phyloP scores from a whole-genome alignment of 768 basidiomycete genomes.

The Rhodotorula babjevae region DNA sequence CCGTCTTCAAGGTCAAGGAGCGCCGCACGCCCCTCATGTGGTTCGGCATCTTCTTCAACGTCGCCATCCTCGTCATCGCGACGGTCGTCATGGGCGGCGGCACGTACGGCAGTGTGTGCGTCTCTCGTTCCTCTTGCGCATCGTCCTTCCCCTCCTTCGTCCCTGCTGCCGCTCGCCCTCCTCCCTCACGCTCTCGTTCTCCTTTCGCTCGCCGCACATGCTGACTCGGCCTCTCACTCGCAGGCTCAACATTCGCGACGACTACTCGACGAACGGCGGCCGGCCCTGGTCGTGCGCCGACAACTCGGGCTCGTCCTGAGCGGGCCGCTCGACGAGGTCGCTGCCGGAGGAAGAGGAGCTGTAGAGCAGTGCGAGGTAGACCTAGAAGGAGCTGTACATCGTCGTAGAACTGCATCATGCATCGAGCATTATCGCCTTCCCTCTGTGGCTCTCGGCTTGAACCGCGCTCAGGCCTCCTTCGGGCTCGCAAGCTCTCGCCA shows the following conservation, averaged over 20 bases:
- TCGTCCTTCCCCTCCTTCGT: not conserved
- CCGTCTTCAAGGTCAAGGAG: too few species aligned
- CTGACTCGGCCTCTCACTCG: not conserved
- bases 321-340: not conserved
- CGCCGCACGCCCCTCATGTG: not conserved
- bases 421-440: too few species aligned
- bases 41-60: constrained; percentile 6
- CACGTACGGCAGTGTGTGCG: constrained; percentile 18
- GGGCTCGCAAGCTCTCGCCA: too few species aligned
- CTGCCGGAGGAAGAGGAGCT: too few species aligned
- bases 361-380: too few species aligned
- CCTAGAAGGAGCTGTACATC: too few species aligned
- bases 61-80: constrained; percentile 34
- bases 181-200: not conserved
- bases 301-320: constrained; percentile 20
- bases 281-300: constrained; percentile 37
- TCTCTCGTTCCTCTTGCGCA: not conserved
- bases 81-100: constrained; percentile 39
- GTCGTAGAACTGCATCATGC: too few species aligned
- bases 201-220: not conserved
- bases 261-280: not conserved
- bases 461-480: too few species aligned
- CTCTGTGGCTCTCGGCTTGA: too few species aligned
- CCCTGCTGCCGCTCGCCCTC: not conserved
- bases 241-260: not conserved